These are phyloP conservation scores for Beta macrorhiza DNA, from an alignment of 179 eudicot genomes.

Conservation along the genomic window DNA sequence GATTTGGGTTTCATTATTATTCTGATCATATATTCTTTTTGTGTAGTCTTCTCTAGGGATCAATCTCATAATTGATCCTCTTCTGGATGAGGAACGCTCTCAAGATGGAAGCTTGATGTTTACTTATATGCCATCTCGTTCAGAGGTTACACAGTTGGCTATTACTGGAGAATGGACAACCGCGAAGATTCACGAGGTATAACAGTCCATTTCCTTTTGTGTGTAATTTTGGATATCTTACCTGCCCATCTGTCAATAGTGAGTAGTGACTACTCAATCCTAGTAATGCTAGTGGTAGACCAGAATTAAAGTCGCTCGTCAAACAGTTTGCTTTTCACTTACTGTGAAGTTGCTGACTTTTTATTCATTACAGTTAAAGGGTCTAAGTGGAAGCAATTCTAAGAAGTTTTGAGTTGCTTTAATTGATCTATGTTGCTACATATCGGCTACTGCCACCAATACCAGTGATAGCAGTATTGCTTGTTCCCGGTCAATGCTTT, in stretches of 20 bases:
- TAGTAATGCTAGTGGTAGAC: background rate
- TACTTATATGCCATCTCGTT: conserved; percentile 81
- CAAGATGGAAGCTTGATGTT: conserved; percentile 88
- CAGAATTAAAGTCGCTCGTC: background rate
- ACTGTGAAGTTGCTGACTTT: too few species aligned
- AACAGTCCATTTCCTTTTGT: background rate
- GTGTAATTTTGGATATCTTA: background rate
- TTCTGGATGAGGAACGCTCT: conserved; percentile 75
- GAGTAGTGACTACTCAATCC: background rate
- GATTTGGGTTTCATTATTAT: background rate
- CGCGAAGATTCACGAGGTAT: conserved; percentile 80
- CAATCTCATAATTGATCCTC: conserved; percentile 88
- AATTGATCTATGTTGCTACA: background rate
- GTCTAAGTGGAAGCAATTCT: background rate
- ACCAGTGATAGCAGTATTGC: background rate
- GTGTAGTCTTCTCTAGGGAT: conserved; percentile 67
- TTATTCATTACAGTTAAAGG: background rate
- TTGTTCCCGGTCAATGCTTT: background rate
- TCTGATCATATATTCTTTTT: conserved; percentile 14
- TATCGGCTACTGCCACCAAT: background rate
- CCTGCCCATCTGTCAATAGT: background rate
- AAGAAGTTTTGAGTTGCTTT: background rate
- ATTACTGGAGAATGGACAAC: conserved; percentile 90
- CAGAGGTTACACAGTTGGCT: conserved; percentile 82
- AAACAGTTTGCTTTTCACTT: background rate